phyloP scores from a whole-genome alignment of 2,329 filamentous ascomycete species.

The Claviceps sp. region DNA sequence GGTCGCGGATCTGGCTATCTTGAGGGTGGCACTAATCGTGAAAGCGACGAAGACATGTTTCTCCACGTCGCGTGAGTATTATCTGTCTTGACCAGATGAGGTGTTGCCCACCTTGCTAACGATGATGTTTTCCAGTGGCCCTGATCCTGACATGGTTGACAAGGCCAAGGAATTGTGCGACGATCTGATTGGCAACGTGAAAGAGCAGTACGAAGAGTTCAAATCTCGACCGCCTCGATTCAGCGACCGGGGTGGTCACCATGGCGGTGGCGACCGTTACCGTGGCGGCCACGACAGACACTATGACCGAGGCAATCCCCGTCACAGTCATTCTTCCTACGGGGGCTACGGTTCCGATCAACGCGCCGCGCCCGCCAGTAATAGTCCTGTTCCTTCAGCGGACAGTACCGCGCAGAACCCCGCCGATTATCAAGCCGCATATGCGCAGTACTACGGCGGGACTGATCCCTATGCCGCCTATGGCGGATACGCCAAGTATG shows the following conservation, averaged over 20 bases:
- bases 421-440: constrained; percentile 63
- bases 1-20: constrained; percentile 90
- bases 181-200: constrained; percentile 76
- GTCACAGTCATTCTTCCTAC: constrained; percentile 17
- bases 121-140: constrained; percentile 47
- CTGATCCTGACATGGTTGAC: constrained; percentile 74
- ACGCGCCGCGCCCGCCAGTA: constrained; percentile 19
- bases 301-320: constrained; percentile 15
- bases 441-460: constrained; percentile 66
- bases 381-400: constrained; percentile 22
- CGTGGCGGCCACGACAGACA: constrained; percentile 17
- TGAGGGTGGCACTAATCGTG: constrained; percentile 72
- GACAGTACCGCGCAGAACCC: constrained; percentile 15
- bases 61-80: constrained; percentile 75
- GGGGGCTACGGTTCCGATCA: constrained; percentile 17
- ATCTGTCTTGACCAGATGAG: neutral
- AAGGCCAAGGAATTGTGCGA: constrained; percentile 80
- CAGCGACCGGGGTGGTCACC: constrained; percentile 31
- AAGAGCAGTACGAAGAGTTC: constrained; percentile 79
- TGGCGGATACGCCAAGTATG: constrained; percentile 71
- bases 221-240: constrained; percentile 65
- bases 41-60: constrained; percentile 95
- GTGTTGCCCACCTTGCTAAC: neutral
- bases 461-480: constrained; percentile 82
- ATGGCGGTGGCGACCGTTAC: constrained; percentile 18